Evolutionary conservation across 2,329 filamentous ascomycete species (phyloP), one percentile per base, ranked within the genome.

Genomic region (Geoglossum cookeanum): DNA sequence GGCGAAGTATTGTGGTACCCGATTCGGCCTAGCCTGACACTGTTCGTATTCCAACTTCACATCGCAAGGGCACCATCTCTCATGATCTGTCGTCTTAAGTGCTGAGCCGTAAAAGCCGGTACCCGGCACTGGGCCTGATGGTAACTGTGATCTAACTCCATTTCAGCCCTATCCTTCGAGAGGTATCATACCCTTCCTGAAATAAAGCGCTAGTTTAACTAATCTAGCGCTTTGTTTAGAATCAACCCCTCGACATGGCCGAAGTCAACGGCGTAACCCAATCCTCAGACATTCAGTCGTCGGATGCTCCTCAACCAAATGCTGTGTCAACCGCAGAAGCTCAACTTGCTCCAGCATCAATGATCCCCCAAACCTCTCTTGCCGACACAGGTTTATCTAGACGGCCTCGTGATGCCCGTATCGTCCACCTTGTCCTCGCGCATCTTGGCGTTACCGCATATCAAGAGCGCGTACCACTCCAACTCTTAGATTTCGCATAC

Each of bases 401-500:
- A 56, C 67, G 73, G 17, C 74, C 74, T 29, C 71, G 74, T 61
- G 74, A 76, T 62, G 71, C 74, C 48, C 73, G 74, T 27, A 66
- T 75, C 55, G 71, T 76, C 52, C 74, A 76, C 61, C 73, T 75
- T 65, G 68, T 76, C 47, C 72, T 76, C 53, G 70, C 72, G 56
- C 71, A 71, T 0, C 68, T 73, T 29, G 74, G 74, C 42, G 71
- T 76, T 49, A 72, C 68, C 15, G 68, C 72, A 13, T 76, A 76
- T 64, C 74, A 76, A 65, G 74, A 76, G 61, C 72, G 74, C n/a
- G 72, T 76, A 0, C 74, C 74, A 1, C 67, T 76, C 3, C 74
- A 76, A 61, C 70, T 76, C 44, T 71, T 76, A 64, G 74, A 76
- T 60, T 75, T 76, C 61, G 74, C 73, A 55, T 75, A 76, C 67